Conservation (phyloP, 352 stramenopile genomes). For the Pythium utonaiense region DNA sequence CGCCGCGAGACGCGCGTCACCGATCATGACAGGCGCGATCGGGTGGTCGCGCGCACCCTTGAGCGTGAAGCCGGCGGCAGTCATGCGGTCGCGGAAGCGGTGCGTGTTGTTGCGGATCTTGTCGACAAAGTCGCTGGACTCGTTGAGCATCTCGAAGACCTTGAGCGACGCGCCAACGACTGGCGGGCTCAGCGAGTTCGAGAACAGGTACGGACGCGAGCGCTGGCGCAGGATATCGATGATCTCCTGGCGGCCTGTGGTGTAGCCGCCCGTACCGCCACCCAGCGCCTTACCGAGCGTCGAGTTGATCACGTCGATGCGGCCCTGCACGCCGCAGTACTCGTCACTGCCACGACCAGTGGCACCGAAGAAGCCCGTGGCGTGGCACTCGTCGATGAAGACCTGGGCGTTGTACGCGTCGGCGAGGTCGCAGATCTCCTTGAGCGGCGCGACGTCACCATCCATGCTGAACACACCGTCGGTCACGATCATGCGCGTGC, state of each 20-base stretch:
- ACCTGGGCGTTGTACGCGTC: constrained; percentile 92
- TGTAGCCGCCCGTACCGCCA: constrained; percentile 92
- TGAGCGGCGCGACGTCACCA: constrained; percentile 89
- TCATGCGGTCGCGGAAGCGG: constrained; percentile 91
- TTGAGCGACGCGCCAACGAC: constrained; percentile 92
- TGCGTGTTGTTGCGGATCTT: constrained; percentile 89
- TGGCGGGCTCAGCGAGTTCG: constrained; percentile 90
- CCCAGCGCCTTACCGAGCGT: constrained; percentile 93
- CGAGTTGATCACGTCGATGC: constrained; percentile 94
- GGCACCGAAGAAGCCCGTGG: constrained; percentile 91
- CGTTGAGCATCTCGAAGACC: constrained; percentile 91
- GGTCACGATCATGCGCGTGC: constrained; percentile 89
- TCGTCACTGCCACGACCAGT: constrained; percentile 91
- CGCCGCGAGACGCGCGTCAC: constrained; percentile 86
- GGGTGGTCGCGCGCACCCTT: constrained; percentile 85
- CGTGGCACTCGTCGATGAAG: constrained; percentile 94
- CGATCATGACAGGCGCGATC: constrained; percentile 91
- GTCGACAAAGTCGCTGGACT: constrained; percentile 82
- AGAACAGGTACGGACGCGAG: constrained; percentile 92
- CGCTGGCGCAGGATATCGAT: constrained; percentile 91
- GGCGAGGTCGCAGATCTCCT: constrained; percentile 88
- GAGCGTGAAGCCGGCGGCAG: constrained; percentile 86
- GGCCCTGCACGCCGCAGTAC: constrained; percentile 86
- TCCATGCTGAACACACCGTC: constrained; percentile 96
- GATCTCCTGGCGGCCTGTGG: constrained; percentile 83